Evolutionary conservation across 495 filamentous ascomycete species (phyloP).

Genomic region (Talaromyces adpressus): DNA sequence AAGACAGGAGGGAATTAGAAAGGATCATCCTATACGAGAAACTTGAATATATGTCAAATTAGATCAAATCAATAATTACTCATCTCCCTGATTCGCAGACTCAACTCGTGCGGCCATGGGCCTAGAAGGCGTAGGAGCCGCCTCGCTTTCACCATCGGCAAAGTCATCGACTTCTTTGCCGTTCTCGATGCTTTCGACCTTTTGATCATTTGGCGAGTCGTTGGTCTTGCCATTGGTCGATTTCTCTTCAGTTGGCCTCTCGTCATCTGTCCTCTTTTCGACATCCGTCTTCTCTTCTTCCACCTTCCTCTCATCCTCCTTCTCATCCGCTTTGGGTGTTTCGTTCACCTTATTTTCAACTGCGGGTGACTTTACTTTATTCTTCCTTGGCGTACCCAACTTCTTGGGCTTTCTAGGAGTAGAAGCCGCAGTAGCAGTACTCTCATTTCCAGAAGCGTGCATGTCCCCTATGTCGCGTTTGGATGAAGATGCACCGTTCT

Average conservation of each 20-base stretch:
- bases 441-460: neutral
- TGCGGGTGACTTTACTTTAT: neutral
- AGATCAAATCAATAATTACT: neutral
- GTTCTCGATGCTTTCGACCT: neutral
- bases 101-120: slow-evolving; percentile 3
- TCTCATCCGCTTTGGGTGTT: neutral
- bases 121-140: neutral
- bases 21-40: neutral
- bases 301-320: neutral
- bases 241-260: neutral
- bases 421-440: neutral
- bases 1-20: neutral
- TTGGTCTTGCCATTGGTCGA: neutral
- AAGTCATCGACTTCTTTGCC: neutral
- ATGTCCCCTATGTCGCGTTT: neutral
- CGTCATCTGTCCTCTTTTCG: neutral
- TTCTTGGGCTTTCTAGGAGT: neutral
- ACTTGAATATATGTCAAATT: neutral
- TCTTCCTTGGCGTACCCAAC: neutral
- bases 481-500: neutral
- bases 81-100: neutral
- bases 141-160: neutral
- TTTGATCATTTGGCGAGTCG: neutral
- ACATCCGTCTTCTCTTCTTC: neutral
- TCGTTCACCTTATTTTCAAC: neutral